Conservation (phyloP, 805 yeast genomes). For the Suhomyces emberorum region DNA sequence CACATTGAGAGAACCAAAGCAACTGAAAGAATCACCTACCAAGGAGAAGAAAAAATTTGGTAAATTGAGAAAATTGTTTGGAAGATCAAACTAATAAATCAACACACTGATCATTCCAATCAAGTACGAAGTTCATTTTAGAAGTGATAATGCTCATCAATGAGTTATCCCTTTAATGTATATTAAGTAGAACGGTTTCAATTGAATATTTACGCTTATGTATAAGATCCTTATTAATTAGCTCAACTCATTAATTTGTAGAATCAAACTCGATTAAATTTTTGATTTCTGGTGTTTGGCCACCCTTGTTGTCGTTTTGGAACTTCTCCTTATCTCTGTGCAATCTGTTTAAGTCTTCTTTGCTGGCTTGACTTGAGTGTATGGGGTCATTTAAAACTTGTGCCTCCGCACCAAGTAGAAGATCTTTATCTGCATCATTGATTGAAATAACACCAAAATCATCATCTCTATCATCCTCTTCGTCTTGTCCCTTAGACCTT, state of each 20-base stretch:
- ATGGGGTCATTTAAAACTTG: constrained; percentile 33
- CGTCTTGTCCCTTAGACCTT: constrained; percentile 18
- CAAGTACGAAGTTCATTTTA: no score
- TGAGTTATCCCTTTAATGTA: no score
- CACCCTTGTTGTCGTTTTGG: constrained; percentile 7
- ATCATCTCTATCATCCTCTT: constrained; percentile 50
- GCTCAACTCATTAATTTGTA: neutral
- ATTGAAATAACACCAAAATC: constrained; percentile 40
- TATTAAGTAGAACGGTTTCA: no score
- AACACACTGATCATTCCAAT: no score
- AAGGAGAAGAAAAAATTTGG: constrained; percentile 39
- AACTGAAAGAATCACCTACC: constrained; percentile 4
- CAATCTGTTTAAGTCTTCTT: constrained; percentile 21
- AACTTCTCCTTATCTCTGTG: constrained; percentile 18
- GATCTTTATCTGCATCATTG: constrained; percentile 44
- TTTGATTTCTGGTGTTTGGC: constrained; percentile 10
- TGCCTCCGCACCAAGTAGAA: constrained; percentile 49
- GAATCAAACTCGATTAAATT: constrained; percentile 41
- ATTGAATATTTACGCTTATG: no score
- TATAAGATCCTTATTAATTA: no score
- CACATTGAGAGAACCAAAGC: constrained; percentile 10
- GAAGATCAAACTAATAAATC: constrained; percentile 18
- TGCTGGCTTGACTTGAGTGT: neutral
- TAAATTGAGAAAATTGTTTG: constrained; percentile 39
- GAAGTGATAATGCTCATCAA: no score